A percentile compares a stretch with the other conserved stretches of the same genome.
phyloP scores from a whole-genome alignment of 1,284 basidiomycete species.

The Neolentinus lepideus region DNA sequence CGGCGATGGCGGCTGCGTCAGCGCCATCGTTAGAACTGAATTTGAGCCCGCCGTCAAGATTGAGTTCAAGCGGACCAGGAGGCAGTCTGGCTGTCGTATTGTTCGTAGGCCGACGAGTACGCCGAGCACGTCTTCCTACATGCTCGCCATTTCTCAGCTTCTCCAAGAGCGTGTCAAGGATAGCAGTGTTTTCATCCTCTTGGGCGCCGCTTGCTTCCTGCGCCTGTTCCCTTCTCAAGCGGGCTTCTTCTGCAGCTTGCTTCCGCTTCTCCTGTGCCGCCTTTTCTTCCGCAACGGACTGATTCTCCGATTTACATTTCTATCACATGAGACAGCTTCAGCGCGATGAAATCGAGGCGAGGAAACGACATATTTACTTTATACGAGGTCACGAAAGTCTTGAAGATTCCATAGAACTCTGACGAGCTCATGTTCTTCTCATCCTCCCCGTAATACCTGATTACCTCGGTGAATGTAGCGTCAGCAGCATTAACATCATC shows the following conservation, averaged over 20 bases:
- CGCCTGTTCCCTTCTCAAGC: slow-evolving; percentile 45
- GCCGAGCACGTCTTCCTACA: slow-evolving; percentile 50
- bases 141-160: slow-evolving; percentile 67
- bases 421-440: slow-evolving; percentile 75
- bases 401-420: slow-evolving; percentile 93
- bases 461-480: slow-evolving; percentile 72
- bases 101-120: slow-evolving; percentile 15
- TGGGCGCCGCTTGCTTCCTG: slow-evolving; percentile 33
- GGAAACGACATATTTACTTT: slow-evolving; percentile 43
- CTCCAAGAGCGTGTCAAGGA: slow-evolving; percentile 68
- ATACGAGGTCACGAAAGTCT: slow-evolving; percentile 90
- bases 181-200: slow-evolving; percentile 51
- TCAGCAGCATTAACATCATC: slow-evolving; percentile 85
- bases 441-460: slow-evolving; percentile 89
- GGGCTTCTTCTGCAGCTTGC: slow-evolving; percentile 56
- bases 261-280: slow-evolving; percentile 58
- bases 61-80: slow-evolving; percentile 35
- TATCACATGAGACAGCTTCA: slow-evolving; percentile 22
- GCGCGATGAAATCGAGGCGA: slow-evolving; percentile 6
- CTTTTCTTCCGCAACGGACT: slow-evolving; percentile 59
- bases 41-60: slow-evolving; percentile 24
- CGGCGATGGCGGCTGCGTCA: slow-evolving; percentile 57
- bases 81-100: slow-evolving; percentile 17
- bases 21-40: slow-evolving; percentile 19
- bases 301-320: slow-evolving; percentile 85